A percentile compares a stretch with the other conserved stretches of the same genome.
Evolutionary conservation across 2,329 filamentous ascomycete genomes (phyloP).

Genomic region (Ceratocystis papillata): DNA sequence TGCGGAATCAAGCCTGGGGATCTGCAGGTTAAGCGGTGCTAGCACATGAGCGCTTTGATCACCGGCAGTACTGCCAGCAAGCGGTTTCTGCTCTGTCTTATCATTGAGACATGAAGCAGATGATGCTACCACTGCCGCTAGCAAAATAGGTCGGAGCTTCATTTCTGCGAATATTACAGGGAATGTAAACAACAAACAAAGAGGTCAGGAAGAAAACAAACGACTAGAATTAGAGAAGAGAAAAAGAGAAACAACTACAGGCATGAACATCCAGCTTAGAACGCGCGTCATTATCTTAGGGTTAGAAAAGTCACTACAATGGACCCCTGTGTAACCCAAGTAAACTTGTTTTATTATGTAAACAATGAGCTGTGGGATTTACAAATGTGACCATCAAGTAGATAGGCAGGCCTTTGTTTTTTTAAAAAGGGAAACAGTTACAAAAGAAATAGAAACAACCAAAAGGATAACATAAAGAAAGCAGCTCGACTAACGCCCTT

Average conservation of each 20-base stretch:
- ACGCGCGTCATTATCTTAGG: neutral
- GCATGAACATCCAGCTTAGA: too few relatives aligned
- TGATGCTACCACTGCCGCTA: neutral
- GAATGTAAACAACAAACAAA: neutral
- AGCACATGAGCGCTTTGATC: neutral
- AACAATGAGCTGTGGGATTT: neutral
- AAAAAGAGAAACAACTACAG: too few relatives aligned
- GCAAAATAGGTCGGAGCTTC: neutral
- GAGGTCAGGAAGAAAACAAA: too few relatives aligned
- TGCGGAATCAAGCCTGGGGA: constrained; percentile 26
- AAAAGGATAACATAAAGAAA: neutral
- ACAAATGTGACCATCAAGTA: neutral
- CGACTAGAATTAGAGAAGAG: too few relatives aligned
- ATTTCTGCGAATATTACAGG: neutral
- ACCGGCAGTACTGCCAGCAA: neutral
- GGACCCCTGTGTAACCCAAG: too few relatives aligned
- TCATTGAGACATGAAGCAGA: neutral
- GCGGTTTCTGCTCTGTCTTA: neutral
- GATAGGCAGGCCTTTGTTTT: neutral
- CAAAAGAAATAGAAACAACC: neutral
- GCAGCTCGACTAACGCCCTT: neutral
- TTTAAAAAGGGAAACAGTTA: neutral
- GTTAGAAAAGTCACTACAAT: neutral
- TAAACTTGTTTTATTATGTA: too few relatives aligned
- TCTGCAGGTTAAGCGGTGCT: neutral